A percentile compares a stretch with the other conserved stretches of the same genome.
Conservation (phyloP, 225 moss, liverwort and hornwort genomes). For the Takakia lepidozioides region DNA sequence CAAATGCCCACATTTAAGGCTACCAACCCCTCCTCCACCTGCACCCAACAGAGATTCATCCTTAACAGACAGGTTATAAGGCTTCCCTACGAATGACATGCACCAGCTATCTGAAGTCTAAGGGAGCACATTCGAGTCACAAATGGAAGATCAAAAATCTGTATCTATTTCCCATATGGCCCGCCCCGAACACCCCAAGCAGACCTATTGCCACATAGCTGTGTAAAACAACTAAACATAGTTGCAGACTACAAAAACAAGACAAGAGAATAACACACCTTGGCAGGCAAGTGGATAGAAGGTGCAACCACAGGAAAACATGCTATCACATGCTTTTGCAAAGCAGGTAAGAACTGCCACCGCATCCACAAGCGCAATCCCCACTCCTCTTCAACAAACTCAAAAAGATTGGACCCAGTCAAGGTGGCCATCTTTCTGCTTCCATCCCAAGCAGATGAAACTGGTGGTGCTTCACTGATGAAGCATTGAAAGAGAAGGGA, state of each 20-base stretch:
- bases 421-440: too few species aligned
- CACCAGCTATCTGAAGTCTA: too few species aligned
- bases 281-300: conserved; percentile 60
- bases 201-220: too few species aligned
- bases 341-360: conserved; percentile 49
- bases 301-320: conserved; percentile 74
- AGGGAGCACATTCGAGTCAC: too few species aligned
- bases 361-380: conserved; percentile 67
- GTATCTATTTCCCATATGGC: background rate
- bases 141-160: background rate
- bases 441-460: too few species aligned
- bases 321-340: conserved; percentile 49
- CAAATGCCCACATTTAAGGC: conserved; percentile 91
- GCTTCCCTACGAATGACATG: too few species aligned
- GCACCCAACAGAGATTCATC: too few species aligned
- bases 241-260: too few species aligned
- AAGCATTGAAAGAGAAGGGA: conserved; percentile 65
- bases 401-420: conserved; percentile 18
- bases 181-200: too few species aligned
- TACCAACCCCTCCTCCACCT: conserved; percentile 80
- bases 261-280: too few species aligned
- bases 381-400: conserved; percentile 50
- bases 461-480: conserved; percentile 32
- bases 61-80: too few species aligned
- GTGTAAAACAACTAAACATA: too few species aligned